phyloP scores from a whole-genome alignment of 2,329 filamentous ascomycete species.

The Monilinia fructicola region DNA sequence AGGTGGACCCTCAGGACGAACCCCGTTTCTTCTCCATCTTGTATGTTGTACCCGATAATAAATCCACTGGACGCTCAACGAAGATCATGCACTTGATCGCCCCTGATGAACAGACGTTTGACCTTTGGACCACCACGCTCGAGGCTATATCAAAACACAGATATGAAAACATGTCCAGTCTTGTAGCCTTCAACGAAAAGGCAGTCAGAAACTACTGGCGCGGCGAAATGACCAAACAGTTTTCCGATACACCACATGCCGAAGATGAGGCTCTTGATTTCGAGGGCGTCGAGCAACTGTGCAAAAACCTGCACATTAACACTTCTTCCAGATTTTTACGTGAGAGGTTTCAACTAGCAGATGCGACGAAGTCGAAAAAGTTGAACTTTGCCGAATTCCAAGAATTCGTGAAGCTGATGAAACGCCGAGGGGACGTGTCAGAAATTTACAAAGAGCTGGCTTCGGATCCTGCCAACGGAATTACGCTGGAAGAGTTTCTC shows the following conservation, averaged over 20 bases:
- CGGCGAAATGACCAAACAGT: slow-evolving; percentile 73
- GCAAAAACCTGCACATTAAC: slow-evolving; percentile 89
- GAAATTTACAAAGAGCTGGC: slow-evolving; percentile 67
- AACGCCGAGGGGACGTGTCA: slow-evolving; percentile 78
- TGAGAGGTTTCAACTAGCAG: slow-evolving; percentile 71
- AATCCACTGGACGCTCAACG: slow-evolving; percentile 64
- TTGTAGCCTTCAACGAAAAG: slow-evolving; percentile 81
- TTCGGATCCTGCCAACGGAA: slow-evolving; percentile 58
- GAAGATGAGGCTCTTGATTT: slow-evolving; percentile 70
- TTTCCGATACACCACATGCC: slow-evolving; percentile 51
- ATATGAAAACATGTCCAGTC: slow-evolving; percentile 83
- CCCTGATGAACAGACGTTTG: slow-evolving; percentile 67
- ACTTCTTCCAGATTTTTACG: slow-evolving; percentile 73
- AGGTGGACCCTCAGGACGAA: slow-evolving; percentile 65
- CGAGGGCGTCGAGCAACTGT: slow-evolving; percentile 75
- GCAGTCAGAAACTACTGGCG: slow-evolving; percentile 85
- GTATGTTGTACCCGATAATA: slow-evolving; percentile 70
- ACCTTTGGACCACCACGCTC: slow-evolving; percentile 80
- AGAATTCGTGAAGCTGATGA: slow-evolving; percentile 78
- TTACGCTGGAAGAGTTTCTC: slow-evolving; percentile 73
- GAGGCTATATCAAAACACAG: slow-evolving; percentile 82
- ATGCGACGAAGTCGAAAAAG: slow-evolving; percentile 60
- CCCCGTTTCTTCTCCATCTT: slow-evolving; percentile 85
- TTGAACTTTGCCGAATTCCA: slow-evolving; percentile 81
- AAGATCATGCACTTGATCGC: slow-evolving; percentile 90